Evolutionary conservation across 176 grass and related monocot genomes (phyloP), one percentile per base, ranked within the genome.

Genomic region (Lolium perenne): DNA sequence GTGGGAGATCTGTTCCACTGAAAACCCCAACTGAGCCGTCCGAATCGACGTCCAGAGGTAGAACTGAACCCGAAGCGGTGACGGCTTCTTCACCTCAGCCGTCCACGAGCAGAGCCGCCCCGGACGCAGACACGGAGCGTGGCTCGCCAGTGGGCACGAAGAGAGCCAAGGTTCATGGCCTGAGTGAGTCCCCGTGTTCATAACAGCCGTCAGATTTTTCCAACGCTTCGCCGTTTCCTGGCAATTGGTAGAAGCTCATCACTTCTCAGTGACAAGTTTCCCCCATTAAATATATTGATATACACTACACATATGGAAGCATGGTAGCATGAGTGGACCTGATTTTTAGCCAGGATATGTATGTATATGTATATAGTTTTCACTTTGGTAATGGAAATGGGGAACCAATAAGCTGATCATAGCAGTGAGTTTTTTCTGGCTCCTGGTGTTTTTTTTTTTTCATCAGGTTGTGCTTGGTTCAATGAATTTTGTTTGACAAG

Each of bases 161-260:
- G 61, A 79, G 71, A 62, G 38, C 79, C 54, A 86, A 90, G 74
- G 35, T 90, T 82, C 81, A 84, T 23, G 86, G 48, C 80, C 53
- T 84, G 32, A 66, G 71, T 57, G 81, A 83, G 67, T 48, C 62
- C n/a, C 82, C 55, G 6, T 87, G 86, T 60, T 90, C 57, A 79
- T 45, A 88, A 66, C 60, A 45, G 9, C 45, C 43, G 69, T 46
- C 38, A 8, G 74, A 68, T 17, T 20, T 3, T 3, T 25, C 7
- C 58, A 21, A 15, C 60, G 38, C 59, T 76, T 86, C 48, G 54
- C 25, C 26, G 22, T 6, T 60, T 22, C 21, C 8, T 35, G 75
- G 22, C 8, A 74, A n/a, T 20, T 4, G 9, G 25, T 10, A 56
- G 23, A 74, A 76, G 16, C 17, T n/a, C 72, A 59, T 38, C 43